phyloP scores from a whole-genome alignment of 306 rosid genomes.

The Quercus engelmannii region DNA sequence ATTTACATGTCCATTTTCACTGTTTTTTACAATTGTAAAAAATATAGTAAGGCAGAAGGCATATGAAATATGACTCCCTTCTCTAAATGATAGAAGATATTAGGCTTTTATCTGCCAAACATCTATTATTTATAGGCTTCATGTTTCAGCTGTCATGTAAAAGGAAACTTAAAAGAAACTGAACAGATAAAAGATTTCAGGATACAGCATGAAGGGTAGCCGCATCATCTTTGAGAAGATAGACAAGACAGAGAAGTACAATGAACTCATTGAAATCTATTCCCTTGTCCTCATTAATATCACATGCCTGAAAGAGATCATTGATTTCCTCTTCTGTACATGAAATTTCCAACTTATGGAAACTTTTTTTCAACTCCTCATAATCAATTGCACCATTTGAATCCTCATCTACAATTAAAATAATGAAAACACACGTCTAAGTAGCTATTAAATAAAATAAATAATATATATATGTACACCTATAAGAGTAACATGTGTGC shows the following conservation, averaged over 20 bases:
- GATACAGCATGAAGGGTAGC: conserved; percentile 54
- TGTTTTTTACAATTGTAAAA: not conserved
- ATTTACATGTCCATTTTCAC: too few species aligned
- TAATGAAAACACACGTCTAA: conserved; percentile 13
- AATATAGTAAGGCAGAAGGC: not conserved
- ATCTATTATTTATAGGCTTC: not conserved
- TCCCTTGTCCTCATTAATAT: conserved; percentile 72
- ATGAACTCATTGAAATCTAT: conserved; percentile 80
- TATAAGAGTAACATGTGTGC: too few species aligned
- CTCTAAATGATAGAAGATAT: not conserved
- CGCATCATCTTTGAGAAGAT: conserved; percentile 76
- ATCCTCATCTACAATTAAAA: conserved; percentile 69
- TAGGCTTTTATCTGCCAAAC: not conserved
- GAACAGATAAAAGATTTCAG: conserved; percentile 18
- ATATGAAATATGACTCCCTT: not conserved
- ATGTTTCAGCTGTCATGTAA: not conserved
- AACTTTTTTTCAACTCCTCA: conserved; percentile 71
- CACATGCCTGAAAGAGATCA: conserved; percentile 88
- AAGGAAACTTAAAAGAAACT: conserved; percentile 10
- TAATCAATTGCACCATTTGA: conserved; percentile 76
- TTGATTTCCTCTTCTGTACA: conserved; percentile 65
- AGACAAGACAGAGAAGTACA: conserved; percentile 84
- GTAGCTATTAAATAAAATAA: not conserved
- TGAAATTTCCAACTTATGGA: conserved; percentile 61
- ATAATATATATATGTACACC: too few species aligned